Conservation (phyloP, 169 alveolate species). For the Perkinsus olseni region DNA sequence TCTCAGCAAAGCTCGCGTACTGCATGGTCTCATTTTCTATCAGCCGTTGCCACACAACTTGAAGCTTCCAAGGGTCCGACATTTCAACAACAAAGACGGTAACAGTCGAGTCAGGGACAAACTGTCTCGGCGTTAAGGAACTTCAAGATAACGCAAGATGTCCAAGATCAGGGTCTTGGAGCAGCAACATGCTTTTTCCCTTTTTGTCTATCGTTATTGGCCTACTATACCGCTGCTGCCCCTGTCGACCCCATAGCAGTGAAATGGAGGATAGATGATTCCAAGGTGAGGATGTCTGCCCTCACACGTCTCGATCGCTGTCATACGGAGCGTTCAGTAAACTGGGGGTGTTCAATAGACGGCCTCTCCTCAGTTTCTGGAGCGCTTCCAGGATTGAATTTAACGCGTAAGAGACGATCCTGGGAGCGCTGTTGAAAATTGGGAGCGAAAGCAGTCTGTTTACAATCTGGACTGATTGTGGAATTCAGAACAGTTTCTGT, state of each 20-base stretch:
- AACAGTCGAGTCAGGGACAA: not conserved
- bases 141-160: not conserved
- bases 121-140: not conserved
- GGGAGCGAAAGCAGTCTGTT: too few species aligned
- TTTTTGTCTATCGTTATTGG: too few species aligned
- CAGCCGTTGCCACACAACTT: not conserved
- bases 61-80: not conserved
- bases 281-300: not conserved
- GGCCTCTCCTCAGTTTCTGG: too few species aligned
- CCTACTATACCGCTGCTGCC: not conserved
- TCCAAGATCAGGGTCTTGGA: not conserved
- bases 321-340: too few species aligned
- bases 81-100: not conserved
- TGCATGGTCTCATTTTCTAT: not conserved
- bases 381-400: too few species aligned
- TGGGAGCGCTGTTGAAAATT: too few species aligned
- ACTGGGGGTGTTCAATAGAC: too few species aligned
- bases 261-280: not conserved
- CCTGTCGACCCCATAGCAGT: not conserved
- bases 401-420: too few species aligned
- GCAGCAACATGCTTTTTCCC: too few species aligned
- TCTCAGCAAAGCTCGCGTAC: not conserved
- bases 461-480: too few species aligned
- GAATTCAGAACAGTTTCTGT: too few species aligned
- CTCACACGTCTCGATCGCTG: not conserved